A percentile compares a stretch with the other conserved stretches of the same genome.
These are phyloP conservation scores for Eucalyptus paniculata DNA, from an alignment of 345 rosid species.

Conservation along the genomic window DNA sequence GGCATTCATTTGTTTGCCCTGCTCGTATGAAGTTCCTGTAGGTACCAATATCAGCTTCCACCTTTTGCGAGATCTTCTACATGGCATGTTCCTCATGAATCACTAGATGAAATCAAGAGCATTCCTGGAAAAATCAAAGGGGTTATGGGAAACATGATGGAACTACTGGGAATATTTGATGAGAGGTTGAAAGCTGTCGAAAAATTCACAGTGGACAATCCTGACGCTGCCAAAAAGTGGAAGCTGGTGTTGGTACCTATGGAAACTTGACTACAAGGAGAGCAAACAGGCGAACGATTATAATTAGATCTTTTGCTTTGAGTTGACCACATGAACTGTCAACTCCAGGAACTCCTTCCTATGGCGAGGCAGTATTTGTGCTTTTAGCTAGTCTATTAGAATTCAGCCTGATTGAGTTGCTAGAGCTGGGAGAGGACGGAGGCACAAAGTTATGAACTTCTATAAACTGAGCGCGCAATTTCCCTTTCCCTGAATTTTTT, in stretches of 20 bases:
- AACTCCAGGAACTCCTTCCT: not conserved
- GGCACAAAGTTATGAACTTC: not conserved
- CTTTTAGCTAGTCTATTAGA: not conserved
- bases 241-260: not conserved
- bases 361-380: not conserved
- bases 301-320: not conserved
- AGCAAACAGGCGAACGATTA: not conserved
- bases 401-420: not conserved
- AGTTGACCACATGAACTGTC: not conserved
- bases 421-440: not conserved
- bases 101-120: not conserved
- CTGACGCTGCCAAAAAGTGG: not conserved
- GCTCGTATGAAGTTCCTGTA: not conserved
- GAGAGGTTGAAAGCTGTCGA: not conserved
- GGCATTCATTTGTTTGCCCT: not conserved
- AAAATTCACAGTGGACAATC: not conserved
- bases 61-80: not conserved
- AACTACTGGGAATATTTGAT: not conserved
- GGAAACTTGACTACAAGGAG: not conserved
- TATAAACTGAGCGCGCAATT: not conserved
- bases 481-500: not conserved
- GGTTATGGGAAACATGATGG: not conserved
- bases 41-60: not conserved
- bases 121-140: not conserved
- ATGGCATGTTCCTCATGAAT: not conserved